Evolutionary conservation across 768 basidiomycete genomes (phyloP).

Genomic region (Termitomyces sp.): DNA sequence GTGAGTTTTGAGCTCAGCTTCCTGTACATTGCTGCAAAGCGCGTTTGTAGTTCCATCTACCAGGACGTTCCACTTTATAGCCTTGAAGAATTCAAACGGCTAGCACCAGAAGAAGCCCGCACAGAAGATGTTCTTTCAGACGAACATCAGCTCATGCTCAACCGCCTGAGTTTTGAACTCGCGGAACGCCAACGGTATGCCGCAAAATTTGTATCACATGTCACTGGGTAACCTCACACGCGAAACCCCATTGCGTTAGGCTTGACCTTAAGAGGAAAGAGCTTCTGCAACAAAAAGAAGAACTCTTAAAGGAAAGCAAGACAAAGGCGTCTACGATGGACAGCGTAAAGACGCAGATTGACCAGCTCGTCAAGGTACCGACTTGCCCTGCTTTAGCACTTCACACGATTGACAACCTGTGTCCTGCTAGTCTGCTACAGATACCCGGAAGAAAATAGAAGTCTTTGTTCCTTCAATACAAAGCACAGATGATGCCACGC

Average conservation of each 20-base stretch:
- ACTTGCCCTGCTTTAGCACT: slow-evolving; percentile 6
- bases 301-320: slow-evolving; percentile 78
- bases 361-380: slow-evolving; percentile 68
- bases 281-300: slow-evolving; percentile 68
- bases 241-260: slow-evolving; percentile 35
- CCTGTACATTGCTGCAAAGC: not conserved
- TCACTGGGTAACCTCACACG: not conserved
- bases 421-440: slow-evolving; percentile 50
- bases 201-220: slow-evolving; percentile 14
- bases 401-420: slow-evolving; percentile 14
- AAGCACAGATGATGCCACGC: slow-evolving; percentile 15
- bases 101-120: slow-evolving; percentile 69
- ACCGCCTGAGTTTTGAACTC: slow-evolving; percentile 83
- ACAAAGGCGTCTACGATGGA: slow-evolving; percentile 71
- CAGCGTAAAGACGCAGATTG: slow-evolving; percentile 75
- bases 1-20: slow-evolving; percentile 44
- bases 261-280: slow-evolving; percentile 72
- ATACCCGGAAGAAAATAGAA: slow-evolving; percentile 75
- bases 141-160: slow-evolving; percentile 85
- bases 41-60: slow-evolving; percentile 67
- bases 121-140: slow-evolving; percentile 60
- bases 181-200: slow-evolving; percentile 82
- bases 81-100: slow-evolving; percentile 62
- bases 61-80: slow-evolving; percentile 81
- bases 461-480: slow-evolving; percentile 56